phyloP scores from a whole-genome alignment of 768 basidiomycete species.

The Aureoboletus auriporus region DNA sequence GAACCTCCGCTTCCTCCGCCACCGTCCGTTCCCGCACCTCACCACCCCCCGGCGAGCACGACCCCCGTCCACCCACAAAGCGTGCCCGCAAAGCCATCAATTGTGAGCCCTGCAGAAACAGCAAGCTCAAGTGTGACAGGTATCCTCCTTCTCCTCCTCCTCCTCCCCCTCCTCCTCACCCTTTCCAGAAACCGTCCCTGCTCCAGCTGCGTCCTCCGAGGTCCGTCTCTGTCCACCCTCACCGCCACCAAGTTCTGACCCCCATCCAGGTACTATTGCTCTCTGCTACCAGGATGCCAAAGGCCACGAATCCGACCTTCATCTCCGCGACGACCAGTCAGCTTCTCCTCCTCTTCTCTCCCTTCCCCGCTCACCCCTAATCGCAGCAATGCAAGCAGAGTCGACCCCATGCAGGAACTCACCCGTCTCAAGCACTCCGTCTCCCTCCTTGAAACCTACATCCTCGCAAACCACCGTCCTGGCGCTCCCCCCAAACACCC shows the following conservation, averaged over 20 bases:
- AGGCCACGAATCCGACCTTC: conserved; percentile 55
- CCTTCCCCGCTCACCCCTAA: conserved; percentile 33
- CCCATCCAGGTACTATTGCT: conserved; percentile 63
- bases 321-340: conserved; percentile 51
- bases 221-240: conserved; percentile 34
- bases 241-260: conserved; percentile 9
- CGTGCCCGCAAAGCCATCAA: conserved; percentile 85
- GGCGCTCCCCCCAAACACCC: conserved; percentile 23
- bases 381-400: conserved; percentile 29
- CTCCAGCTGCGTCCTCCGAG: conserved; percentile 81
- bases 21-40: conserved; percentile 46
- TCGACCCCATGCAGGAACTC: conserved; percentile 39
- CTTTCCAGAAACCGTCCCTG: conserved; percentile 73
- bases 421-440: conserved; percentile 39
- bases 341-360: conserved; percentile 19
- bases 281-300: conserved; percentile 76
- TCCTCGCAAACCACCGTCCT: conserved; percentile 30
- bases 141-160: conserved; percentile 18
- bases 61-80: conserved; percentile 69
- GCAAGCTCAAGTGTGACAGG: conserved; percentile 90
- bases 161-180: background rate
- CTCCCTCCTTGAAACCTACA: conserved; percentile 35
- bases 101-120: conserved; percentile 83
- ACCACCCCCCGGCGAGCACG: conserved; percentile 50
- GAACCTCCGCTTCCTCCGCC: conserved; percentile 18